A percentile compares a stretch with the other conserved stretches of the same genome.
Conservation (phyloP, 805 yeast species). For the Ogataea ramenticola region DNA sequence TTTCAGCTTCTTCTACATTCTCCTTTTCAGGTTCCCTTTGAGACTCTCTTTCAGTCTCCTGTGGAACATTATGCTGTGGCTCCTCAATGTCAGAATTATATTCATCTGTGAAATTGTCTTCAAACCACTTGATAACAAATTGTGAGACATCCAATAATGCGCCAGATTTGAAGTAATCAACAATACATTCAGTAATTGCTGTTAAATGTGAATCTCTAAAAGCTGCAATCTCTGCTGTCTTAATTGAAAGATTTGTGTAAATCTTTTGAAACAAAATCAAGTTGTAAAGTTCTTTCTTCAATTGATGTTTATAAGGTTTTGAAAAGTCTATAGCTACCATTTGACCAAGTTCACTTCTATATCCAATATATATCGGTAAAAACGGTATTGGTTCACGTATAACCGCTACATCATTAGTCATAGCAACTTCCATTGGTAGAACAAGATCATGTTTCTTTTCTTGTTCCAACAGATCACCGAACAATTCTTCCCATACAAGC, state of each 20-base stretch:
- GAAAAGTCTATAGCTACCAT: constrained; percentile 11
- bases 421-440: constrained; percentile 7
- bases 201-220: neutral
- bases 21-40: too few relatives aligned
- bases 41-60: too few relatives aligned
- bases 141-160: neutral
- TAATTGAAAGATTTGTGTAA: constrained; percentile 6
- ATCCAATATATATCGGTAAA: constrained; percentile 14
- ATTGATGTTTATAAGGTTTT: neutral
- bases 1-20: too few relatives aligned
- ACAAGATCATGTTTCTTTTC: constrained; percentile 1
- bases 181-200: neutral
- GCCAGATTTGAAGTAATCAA: neutral
- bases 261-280: constrained; percentile 11
- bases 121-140: neutral
- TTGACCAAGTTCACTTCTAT: neutral
- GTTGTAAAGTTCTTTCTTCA: constrained; percentile 2
- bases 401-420: neutral
- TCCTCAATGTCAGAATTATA: too few relatives aligned
- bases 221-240: neutral
- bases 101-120: neutral
- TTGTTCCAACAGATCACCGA: constrained; percentile 6
- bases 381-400: constrained; percentile 8
- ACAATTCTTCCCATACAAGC: constrained; percentile 5
- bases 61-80: too few relatives aligned